Evolutionary conservation across 495 filamentous ascomycete species (phyloP).

Genomic region (Cercophora samala): DNA sequence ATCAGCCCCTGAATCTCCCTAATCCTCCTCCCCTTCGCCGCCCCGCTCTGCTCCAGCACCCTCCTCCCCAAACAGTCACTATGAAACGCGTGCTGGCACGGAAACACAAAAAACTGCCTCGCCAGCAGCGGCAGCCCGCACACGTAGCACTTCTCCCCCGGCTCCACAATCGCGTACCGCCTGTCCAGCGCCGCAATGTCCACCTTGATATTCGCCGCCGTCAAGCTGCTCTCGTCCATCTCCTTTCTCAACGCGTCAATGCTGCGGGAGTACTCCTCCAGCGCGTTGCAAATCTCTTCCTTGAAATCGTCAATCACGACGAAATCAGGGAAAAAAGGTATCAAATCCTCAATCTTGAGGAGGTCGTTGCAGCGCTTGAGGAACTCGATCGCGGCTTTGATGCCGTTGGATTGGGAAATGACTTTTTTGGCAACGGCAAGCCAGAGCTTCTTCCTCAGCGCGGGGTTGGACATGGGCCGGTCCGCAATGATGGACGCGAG

Average conservation of each 20-base stretch:
- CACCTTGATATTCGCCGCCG: slow-evolving; percentile 80
- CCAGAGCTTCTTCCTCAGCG: slow-evolving; percentile 93
- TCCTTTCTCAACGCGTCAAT: slow-evolving; percentile 88
- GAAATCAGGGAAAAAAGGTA: slow-evolving; percentile 98
- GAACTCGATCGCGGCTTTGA: slow-evolving; percentile 94
- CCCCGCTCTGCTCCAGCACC: slow-evolving; percentile 70
- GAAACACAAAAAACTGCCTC: slow-evolving; percentile 95
- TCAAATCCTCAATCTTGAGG: slow-evolving; percentile 90
- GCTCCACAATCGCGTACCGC: slow-evolving; percentile 93
- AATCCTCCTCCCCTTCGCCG: slow-evolving; percentile 75
- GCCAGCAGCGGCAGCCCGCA: slow-evolving; percentile 82
- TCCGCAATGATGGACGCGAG: slow-evolving; percentile 90
- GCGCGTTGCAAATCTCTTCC: slow-evolving; percentile 88
- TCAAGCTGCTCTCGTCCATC: slow-evolving; percentile 89
- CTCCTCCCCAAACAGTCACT: slow-evolving; percentile 84
- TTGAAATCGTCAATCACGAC: slow-evolving; percentile 99
- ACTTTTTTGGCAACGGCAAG: slow-evolving; percentile 90
- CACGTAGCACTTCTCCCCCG: slow-evolving; percentile 87
- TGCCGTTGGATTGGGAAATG: slow-evolving; percentile 78
- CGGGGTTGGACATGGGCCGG: slow-evolving; percentile 67
- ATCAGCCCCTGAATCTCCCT: slow-evolving; percentile 79
- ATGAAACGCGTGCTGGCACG: slow-evolving; percentile 96
- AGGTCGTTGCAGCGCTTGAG: slow-evolving; percentile 78
- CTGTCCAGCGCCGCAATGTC: slow-evolving; percentile 82
- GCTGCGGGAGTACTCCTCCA: slow-evolving; percentile 85